Conservation (phyloP, 1,284 basidiomycete genomes). For the Ustilago trichophora region DNA sequence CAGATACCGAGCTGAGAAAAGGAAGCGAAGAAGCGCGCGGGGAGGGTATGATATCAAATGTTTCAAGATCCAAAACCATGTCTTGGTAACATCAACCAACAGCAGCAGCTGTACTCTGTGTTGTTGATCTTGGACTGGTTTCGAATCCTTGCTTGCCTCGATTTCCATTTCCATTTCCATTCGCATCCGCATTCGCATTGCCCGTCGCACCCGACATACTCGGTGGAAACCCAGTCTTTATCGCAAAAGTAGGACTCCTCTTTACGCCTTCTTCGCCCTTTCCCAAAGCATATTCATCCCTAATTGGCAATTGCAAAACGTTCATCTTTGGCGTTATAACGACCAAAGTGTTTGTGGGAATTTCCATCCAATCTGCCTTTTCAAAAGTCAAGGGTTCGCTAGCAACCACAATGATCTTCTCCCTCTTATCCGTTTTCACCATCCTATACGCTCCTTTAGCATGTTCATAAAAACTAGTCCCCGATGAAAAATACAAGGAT, state of each 20-base stretch:
- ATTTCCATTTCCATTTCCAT: too few relatives aligned
- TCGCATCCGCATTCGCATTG: too few relatives aligned
- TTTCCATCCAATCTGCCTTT: conserved; percentile 95
- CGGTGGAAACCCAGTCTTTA: conserved; percentile 46
- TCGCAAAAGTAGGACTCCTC: conserved; percentile 45
- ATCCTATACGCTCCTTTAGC: conserved; percentile 55
- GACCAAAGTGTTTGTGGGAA: conserved; percentile 89
- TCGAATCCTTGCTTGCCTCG: too few relatives aligned
- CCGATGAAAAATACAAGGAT: conserved; percentile 93
- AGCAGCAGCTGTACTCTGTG: too few relatives aligned
- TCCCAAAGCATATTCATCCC: conserved; percentile 75
- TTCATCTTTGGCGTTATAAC: conserved; percentile 74
- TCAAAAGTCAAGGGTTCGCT: conserved; percentile 70
- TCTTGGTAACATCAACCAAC: too few relatives aligned
- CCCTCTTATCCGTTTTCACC: conserved; percentile 91
- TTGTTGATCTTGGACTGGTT: too few relatives aligned
- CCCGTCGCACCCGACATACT: conserved; percentile 33
- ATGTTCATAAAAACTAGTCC: conserved; percentile 88
- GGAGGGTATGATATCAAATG: too few relatives aligned
- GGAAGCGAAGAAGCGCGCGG: too few relatives aligned
- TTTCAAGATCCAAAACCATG: too few relatives aligned
- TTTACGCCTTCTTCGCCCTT: conserved; percentile 1
- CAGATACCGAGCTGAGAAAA: too few relatives aligned
- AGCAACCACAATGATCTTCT: conserved; percentile 83
- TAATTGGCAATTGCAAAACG: conserved; percentile 88